Base-by-base conservation (phyloP, 2,329 filamentous ascomycete genomes). In the Alternaria dauci region DNA sequence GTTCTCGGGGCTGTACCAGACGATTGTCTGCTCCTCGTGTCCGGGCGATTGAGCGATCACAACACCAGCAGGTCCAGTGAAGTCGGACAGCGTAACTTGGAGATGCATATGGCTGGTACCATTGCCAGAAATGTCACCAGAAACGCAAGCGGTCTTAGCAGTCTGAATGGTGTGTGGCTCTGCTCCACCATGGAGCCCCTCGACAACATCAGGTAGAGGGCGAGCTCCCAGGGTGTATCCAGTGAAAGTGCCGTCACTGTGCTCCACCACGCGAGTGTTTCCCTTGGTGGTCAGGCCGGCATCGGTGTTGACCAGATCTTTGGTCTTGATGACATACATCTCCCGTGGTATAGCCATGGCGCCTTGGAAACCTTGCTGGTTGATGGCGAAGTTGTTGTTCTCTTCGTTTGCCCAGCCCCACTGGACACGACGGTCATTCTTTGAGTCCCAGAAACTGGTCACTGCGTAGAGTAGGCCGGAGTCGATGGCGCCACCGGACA, bases 401-500 rank as follows among this genome's bases (percentile, higher is more conserved):
- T 83, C 81, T 55, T 83, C 81, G 5, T 76, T 78, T 3, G 79
- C 75, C 81, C 81, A 83, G 5, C 80, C 81, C 75, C 80, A 83
- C 54, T 82, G 80, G 16, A 83, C 78, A 44, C 81, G 80, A 20
- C 81, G 78, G 63, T 82, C 76, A 71, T 82, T 78, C 77, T 83
- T 83, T 28, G 80, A 79, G 64, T 83, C 81, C 62, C 81, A 78
- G 77, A 83, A 83, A 63, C 78, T 81, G 7, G 79, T 80, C 3
- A 83, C 74, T 6, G 81, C 81, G 58, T 83, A 83, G 5, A 79
- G 74, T 6, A 79, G 68, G 52, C 81, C 81, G 66, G 80, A 83
- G 61, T 83, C 81, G 5, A 75, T 79, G 18, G 77, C 76, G 43
- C 81, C 81, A 26, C 81, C 80, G 23, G 80, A 73, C n/a, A 80